Evolutionary conservation across 352 stramenopile species (phyloP).

Genomic region (Globisporangium cylindrosporum): DNA sequence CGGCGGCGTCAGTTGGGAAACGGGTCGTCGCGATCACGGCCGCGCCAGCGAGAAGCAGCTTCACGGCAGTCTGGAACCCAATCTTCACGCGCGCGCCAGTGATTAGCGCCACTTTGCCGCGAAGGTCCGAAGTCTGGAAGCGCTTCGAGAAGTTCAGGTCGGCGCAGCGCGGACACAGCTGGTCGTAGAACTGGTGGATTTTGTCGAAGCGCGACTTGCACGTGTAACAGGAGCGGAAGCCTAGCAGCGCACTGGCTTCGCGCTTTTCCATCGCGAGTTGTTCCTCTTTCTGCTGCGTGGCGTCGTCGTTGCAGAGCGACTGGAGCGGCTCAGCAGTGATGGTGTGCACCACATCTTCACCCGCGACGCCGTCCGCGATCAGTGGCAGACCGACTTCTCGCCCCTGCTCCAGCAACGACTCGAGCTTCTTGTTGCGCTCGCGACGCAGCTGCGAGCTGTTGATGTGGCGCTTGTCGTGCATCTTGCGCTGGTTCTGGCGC

Average conservation of each 20-base stretch:
- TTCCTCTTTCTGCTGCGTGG: conserved; percentile 47
- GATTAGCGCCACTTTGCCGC: conserved; percentile 90
- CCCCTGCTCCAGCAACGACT: conserved; percentile 85
- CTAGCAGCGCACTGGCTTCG: conserved; percentile 59
- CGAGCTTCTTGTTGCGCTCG: conserved; percentile 90
- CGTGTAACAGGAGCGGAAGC: conserved; percentile 94
- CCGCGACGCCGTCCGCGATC: conserved; percentile 90
- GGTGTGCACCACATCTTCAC: conserved; percentile 57
- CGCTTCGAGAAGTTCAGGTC: conserved; percentile 94
- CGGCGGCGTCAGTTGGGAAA: conserved; percentile 92
- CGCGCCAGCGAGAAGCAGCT: conserved; percentile 90
- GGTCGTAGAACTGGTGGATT: conserved; percentile 96
- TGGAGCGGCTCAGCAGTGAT: conserved; percentile 37
- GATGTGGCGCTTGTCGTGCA: conserved; percentile 93
- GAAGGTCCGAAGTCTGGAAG: conserved; percentile 89
- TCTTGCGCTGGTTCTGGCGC: conserved; percentile 80
- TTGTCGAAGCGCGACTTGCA: conserved; percentile 95
- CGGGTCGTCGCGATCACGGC: conserved; percentile 94
- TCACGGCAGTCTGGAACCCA: conserved; percentile 93
- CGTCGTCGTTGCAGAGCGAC: conserved; percentile 57
- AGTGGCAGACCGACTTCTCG: conserved; percentile 76
- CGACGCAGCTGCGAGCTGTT: conserved; percentile 88
- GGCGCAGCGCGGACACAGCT: conserved; percentile 93
- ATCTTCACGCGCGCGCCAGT: conserved; percentile 97
- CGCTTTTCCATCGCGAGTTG: conserved; percentile 44